A percentile compares a stretch with the other conserved stretches of the same genome.
These are phyloP conservation scores for Mediolabrus comicus DNA, from an alignment of 108 stramenopile species.

Conservation along the genomic window DNA sequence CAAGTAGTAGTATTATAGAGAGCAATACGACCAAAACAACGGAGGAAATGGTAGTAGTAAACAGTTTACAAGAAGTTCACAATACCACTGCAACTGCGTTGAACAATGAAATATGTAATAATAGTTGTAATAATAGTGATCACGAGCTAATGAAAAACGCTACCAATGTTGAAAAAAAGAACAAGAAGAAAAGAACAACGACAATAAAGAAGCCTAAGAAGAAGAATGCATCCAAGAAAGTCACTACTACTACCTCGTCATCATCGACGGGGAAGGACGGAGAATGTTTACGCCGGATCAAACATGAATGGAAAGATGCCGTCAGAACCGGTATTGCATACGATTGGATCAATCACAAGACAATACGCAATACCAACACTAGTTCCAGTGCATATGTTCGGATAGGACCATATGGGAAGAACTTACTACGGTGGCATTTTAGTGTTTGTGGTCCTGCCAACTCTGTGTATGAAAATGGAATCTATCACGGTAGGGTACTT, in stretches of 20 bases:
- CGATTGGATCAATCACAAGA: constrained; percentile 69
- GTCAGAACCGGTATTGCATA: constrained; percentile 79
- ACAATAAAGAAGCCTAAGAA: background rate
- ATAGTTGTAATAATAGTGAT: too few relatives aligned
- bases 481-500: constrained; percentile 86
- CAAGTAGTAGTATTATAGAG: background rate
- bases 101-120: background rate
- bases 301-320: constrained; percentile 81
- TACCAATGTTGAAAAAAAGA: background rate
- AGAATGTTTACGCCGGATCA: constrained; percentile 66
- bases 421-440: constrained; percentile 89
- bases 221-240: background rate
- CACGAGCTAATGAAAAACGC: too few relatives aligned
- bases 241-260: background rate
- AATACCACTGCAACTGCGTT: background rate
- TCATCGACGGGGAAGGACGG: constrained; percentile 23
- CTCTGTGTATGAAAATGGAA: constrained; percentile 67
- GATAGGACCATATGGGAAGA: constrained; percentile 73
- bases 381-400: constrained; percentile 38
- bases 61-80: background rate
- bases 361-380: constrained; percentile 6
- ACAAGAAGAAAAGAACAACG: background rate
- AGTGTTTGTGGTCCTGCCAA: constrained; percentile 68
- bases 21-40: background rate
- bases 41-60: background rate